Evolutionary conservation across 371 early-diverging fungal species (phyloP), one percentile per base, ranked within the genome.

Genomic region (Coemansia sp.): DNA sequence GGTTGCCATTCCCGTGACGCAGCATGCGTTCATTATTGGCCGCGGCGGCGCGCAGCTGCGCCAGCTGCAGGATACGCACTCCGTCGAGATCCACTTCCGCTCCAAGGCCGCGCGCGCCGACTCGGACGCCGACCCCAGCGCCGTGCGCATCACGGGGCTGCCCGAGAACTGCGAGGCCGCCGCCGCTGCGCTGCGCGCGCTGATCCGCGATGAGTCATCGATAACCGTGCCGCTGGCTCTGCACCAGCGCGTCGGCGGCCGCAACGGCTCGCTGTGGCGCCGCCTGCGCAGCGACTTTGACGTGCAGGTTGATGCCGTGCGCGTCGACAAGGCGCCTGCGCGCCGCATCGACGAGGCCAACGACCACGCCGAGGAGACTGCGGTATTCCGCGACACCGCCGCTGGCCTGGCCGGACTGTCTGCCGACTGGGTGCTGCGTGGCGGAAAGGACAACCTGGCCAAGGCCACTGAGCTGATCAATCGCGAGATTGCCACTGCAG

Each of bases 21-120:
- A 85, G 56, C 84, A 86, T 55, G 77, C 85, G n/a, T 77, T 77
- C 42, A 63, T 89, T 35, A 88, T 89, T 51, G 89, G 89, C 10
- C 84, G 84, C 35, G 82, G 83, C 57, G 88, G 88, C 33, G 65
- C 80, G n/a, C 78, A 77, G 34, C 76, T 88, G 52, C 81, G 78
- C 68, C 79, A 78, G 50, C 68, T 89, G 43, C 84, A 86, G 69
- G 69, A 69, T 34, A 58, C 71, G 10, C 81, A 82, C 63, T 68
- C 72, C 6, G 88, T 88, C 41, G 81, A 82, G 49, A 85, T 89
- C 56, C 66, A 85, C 57, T 83, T 88, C 77, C 83, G 83, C 41
- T 54, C 59, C 36, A 43, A 58, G 10, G 57, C 56, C n/a, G 59
- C 56, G 5, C 58, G 39, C 14, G 65, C 42, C 2, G 54, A 67